Conservation (phyloP, 345 rosid genomes). For the Mercurialis annua region DNA sequence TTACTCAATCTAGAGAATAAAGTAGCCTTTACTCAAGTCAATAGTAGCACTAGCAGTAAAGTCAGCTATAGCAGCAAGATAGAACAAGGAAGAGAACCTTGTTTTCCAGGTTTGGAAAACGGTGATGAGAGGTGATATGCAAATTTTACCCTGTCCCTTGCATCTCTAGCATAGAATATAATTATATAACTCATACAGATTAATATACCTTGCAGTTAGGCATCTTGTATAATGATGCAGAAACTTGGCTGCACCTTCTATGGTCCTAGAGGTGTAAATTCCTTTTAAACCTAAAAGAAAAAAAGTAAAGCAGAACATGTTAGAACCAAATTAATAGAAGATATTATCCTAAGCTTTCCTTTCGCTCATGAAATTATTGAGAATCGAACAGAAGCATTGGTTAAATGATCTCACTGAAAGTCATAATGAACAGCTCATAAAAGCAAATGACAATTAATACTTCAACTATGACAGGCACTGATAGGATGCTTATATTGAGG, state of each 20-base stretch:
- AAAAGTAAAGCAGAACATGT: constrained; percentile 15
- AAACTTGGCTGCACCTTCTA: constrained; percentile 57
- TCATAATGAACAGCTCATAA: background rate
- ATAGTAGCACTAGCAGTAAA: background rate
- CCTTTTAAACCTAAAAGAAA: constrained; percentile 58
- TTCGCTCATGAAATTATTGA: background rate
- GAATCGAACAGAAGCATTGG: background rate
- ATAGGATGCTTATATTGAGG: background rate
- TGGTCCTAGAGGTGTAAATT: constrained; percentile 65
- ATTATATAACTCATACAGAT: constrained; percentile 4
- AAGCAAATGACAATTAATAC: background rate
- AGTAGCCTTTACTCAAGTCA: background rate
- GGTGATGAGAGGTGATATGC: too few relatives aligned
- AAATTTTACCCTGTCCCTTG: background rate
- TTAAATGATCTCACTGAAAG: constrained; percentile 3
- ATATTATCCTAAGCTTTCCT: background rate
- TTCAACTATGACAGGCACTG: background rate
- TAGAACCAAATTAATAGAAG: constrained; percentile 10
- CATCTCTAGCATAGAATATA: constrained; percentile 1
- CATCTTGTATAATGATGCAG: constrained; percentile 57
- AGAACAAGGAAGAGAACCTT: background rate
- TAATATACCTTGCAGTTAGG: constrained; percentile 47
- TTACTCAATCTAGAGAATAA: background rate
- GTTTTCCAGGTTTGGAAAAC: background rate
- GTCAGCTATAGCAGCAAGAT: background rate